Base-by-base conservation (phyloP, 2,329 filamentous ascomycete genomes). In the Didymella pomorum region DNA sequence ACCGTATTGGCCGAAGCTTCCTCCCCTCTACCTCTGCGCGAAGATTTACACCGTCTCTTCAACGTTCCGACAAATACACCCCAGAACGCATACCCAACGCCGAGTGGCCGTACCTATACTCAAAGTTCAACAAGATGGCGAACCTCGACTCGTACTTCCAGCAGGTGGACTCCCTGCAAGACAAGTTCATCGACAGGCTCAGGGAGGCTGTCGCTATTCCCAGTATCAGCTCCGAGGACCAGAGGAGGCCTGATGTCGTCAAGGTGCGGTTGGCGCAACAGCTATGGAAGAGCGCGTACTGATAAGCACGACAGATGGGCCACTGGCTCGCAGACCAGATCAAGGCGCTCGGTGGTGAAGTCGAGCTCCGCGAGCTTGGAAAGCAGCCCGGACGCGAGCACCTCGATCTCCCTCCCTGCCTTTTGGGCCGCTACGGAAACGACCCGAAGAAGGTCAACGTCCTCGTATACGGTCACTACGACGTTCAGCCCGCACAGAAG, bases 401-500 rank as follows among this genome's bases (percentile, higher is more conserved):
- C 70, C 88, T 99, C 68, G 89, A 97, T 56, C 89, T 99, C 16
- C 95, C 95, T 3, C 95, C 95, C 1, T 93, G 97, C 50, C 87
- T 99, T 55, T 86, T 99, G 63, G 94, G 89, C 48, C 89, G 95
- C 67, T 98, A 98, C 78, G 93, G 95, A 67, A 91, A 87, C 78
- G 93, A 98, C 78, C 89, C 90, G 79, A 92, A 86, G 78, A 99
- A 98, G 87, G 87, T 91, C 60, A 98, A 93, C 33, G 95, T 99
- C 67, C 85, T 99, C 62, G 92, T 99, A 45, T 99, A 99, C 75
- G 95, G 95, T 46, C 95, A 99, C 83, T 99, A 99, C 82, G 95
- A 99, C 77, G 95, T 99, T 33, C 95, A 99, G 81, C 95, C 95
- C 25, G 95, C 95, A 31, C 86, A 93, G 74, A 91, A 91, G 82